These are phyloP conservation scores for Torrubiella hemipterigena DNA, from an alignment of 2,329 filamentous ascomycete species.

Conservation along the genomic window DNA sequence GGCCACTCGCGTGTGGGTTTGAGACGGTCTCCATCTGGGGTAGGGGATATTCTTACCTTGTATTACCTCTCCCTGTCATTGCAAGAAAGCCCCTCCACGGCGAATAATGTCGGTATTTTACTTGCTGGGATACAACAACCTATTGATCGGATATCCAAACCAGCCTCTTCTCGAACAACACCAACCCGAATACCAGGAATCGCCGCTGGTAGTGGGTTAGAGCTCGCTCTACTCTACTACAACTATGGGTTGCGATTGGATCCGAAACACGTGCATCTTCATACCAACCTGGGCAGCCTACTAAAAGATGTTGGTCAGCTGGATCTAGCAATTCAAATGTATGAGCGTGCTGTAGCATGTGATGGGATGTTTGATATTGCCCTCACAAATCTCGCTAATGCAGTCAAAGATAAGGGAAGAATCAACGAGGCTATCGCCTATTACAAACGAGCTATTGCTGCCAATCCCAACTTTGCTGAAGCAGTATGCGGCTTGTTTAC, in stretches of 20 bases:
- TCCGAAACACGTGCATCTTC: conserved; percentile 82
- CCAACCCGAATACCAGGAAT: conserved; percentile 60
- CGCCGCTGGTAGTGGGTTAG: conserved; percentile 72
- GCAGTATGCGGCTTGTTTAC: conserved; percentile 93
- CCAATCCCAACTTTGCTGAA: conserved; percentile 94
- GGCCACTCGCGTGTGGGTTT: conserved; percentile 43
- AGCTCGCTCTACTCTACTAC: conserved; percentile 85
- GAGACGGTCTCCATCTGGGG: conserved; percentile 56
- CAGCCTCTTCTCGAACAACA: conserved; percentile 6
- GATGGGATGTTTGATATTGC: conserved; percentile 96
- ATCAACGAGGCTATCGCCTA: conserved; percentile 87
- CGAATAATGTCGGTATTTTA: conserved; percentile 95
- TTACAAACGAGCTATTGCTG: conserved; percentile 77
- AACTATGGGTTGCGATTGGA: conserved; percentile 86
- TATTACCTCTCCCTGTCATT: conserved; percentile 93
- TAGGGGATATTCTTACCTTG: conserved; percentile 83
- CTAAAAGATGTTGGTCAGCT: conserved; percentile 94
- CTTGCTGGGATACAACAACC: conserved; percentile 84
- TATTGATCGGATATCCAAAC: conserved; percentile 17
- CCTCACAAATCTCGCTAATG: conserved; percentile 90
- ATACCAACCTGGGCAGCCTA: conserved; percentile 90
- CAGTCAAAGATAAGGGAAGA: conserved; percentile 89
- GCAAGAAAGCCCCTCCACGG: conserved; percentile 91
- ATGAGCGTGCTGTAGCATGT: conserved; percentile 84
- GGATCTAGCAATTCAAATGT: conserved; percentile 88